phyloP scores from a whole-genome alignment of 2,329 filamentous ascomycete species.

The Exophiala aquamarina region DNA sequence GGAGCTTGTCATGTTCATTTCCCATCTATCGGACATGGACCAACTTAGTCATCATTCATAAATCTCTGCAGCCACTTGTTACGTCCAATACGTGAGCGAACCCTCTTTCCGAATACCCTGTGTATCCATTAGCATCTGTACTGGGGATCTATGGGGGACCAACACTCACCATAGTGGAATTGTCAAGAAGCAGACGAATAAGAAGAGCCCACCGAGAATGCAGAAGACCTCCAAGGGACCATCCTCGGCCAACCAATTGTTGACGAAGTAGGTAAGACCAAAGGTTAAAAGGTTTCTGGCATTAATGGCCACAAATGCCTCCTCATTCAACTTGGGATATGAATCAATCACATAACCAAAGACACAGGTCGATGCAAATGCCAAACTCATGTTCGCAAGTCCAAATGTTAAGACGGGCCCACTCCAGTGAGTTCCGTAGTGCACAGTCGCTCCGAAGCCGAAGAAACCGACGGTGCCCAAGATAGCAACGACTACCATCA shows the following conservation, averaged over 20 bases:
- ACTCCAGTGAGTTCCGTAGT: slow-evolving; percentile 41
- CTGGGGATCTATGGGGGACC: no score
- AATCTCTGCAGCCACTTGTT: no score
- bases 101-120: no score
- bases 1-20: no score
- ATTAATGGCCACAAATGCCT: slow-evolving; percentile 55
- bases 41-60: no score
- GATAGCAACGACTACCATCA: slow-evolving; percentile 72
- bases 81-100: no score
- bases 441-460: slow-evolving; percentile 46
- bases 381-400: slow-evolving; percentile 50
- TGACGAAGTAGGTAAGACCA: slow-evolving; percentile 41
- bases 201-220: slow-evolving; percentile 45
- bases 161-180: slow-evolving; percentile 52
- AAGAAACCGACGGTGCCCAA: slow-evolving; percentile 48
- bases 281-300: slow-evolving; percentile 44
- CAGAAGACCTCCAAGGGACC: slow-evolving; percentile 41
- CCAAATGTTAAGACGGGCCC: slow-evolving; percentile 51
- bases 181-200: slow-evolving; percentile 47
- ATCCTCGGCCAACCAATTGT: slow-evolving; percentile 40
- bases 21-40: no score
- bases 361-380: slow-evolving; percentile 48
- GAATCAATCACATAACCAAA: slow-evolving; percentile 54
- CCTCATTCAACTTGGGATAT: slow-evolving; percentile 48
- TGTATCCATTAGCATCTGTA: no score